These are phyloP conservation scores for Osmanthus fragrans DNA, from an alignment of 257 asterid species.

Conservation along the genomic window DNA sequence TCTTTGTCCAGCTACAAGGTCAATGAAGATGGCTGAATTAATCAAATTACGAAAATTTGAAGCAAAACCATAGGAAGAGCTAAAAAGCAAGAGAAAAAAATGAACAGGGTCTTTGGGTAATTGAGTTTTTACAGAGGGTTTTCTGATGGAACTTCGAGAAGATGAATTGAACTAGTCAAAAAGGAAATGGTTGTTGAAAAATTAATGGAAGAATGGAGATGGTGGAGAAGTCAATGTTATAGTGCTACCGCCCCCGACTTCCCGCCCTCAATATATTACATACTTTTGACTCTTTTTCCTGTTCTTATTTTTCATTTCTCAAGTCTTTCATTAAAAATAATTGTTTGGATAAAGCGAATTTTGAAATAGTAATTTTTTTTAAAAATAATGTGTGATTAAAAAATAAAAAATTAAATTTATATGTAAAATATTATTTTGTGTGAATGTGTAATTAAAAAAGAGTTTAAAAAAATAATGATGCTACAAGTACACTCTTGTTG, in stretches of 20 bases:
- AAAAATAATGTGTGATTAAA: too few species aligned
- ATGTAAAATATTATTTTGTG: too few species aligned
- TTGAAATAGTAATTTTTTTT: too few species aligned
- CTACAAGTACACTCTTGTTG: too few species aligned
- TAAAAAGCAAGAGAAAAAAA: not conserved
- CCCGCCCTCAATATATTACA: too few species aligned
- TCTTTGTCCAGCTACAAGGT: not conserved
- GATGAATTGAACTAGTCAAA: slow-evolving; percentile 3
- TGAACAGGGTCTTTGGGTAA: not conserved
- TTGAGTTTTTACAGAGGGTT: not conserved
- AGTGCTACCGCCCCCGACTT: not conserved
- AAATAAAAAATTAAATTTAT: too few species aligned
- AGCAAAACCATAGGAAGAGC: not conserved
- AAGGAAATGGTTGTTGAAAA: not conserved
- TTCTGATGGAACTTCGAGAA: not conserved
- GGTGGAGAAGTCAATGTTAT: not conserved
- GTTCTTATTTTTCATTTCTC: too few species aligned
- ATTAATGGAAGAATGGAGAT: not conserved
- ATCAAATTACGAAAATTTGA: not conserved
- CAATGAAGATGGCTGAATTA: not conserved
- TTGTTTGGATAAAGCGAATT: too few species aligned
- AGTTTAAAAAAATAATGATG: too few species aligned
- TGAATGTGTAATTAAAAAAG: too few species aligned
- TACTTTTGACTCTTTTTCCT: too few species aligned
- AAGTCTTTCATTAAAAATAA: too few species aligned